Evolutionary conservation across 2,329 filamentous ascomycete species (phyloP).

Genomic region (Diatrype stigma): DNA sequence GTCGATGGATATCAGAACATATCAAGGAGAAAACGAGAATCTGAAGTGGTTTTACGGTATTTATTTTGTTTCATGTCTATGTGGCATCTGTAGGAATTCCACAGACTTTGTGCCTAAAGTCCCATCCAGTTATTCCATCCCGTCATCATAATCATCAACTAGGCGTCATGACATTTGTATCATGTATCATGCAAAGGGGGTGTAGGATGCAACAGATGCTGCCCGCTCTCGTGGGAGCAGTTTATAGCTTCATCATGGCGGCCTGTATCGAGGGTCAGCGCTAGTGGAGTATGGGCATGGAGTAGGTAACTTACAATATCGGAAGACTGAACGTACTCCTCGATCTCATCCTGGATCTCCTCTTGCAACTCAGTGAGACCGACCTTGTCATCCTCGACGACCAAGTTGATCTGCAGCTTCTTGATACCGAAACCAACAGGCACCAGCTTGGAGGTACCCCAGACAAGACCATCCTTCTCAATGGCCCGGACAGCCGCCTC

Average conservation of each 20-base stretch:
- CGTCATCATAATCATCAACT: slow-evolving; percentile 27
- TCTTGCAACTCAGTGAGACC: slow-evolving; percentile 83
- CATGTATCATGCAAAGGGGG: slow-evolving; percentile 26
- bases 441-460: slow-evolving; percentile 88
- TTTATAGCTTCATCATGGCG: slow-evolving; percentile 91
- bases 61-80: slow-evolving; percentile 15
- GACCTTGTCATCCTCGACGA: slow-evolving; percentile 96
- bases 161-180: slow-evolving; percentile 22
- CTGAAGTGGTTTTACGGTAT: slow-evolving; percentile 1
- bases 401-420: slow-evolving; percentile 98
- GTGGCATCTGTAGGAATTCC: slow-evolving; percentile 20
- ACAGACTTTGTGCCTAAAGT: slow-evolving; percentile 14
- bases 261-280: slow-evolving; percentile 34
- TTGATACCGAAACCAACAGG: slow-evolving; percentile 95
- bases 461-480: slow-evolving; percentile 89
- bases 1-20: too few relatives aligned
- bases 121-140: slow-evolving; percentile 20
- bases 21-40: background rate
- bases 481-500: slow-evolving; percentile 78
- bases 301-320: slow-evolving; percentile 59
- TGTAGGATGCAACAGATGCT: slow-evolving; percentile 13
- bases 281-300: slow-evolving; percentile 16
- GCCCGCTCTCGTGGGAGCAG: slow-evolving; percentile 13
- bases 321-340: slow-evolving; percentile 94
- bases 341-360: slow-evolving; percentile 73